Base-by-base conservation (phyloP, 1,284 basidiomycete species). In the Ustilago curta region DNA sequence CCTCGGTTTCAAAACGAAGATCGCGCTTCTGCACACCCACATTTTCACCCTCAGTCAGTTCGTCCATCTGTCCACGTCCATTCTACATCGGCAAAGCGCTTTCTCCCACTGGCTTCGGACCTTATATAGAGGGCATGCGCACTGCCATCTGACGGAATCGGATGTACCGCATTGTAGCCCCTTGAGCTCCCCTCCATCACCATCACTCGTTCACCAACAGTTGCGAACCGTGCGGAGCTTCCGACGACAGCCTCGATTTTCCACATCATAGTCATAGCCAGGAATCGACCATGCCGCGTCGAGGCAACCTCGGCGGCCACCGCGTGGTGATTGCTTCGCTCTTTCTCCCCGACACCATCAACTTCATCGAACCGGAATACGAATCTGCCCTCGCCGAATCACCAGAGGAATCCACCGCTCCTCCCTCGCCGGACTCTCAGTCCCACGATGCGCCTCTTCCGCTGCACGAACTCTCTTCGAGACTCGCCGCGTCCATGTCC, bases 281-380 rank as follows among this genome's bases (percentile, higher is more conserved):
- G n/a, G 12, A 37, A 18, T 40, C 23, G 18, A 35, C 47, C n/a
- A 75, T 76, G 73, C 73, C 73, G 27, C 64, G 69, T n/a, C 62
- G 73, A 57, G 69, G 73, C 31, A 67, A 72, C 23, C 59, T 76
- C 29, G 73, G 73, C 47, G 73, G 78, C 40, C 76, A 78, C 62
- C 80, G 82, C 44, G 77, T 83, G 49, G 76, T 83, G 47, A 80
- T 83, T 59, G 82, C 78, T 23, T 78, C 81, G 51, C 81, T 82
- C 61, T 78, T 75, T 44, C 59, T 83, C 11, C 82, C 82, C 5
- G 72, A 79, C 44, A 83, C 82, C 23, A 58, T 82, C 18, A 61
- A 75, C 8, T 82, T 83, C 29, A 27, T 49, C 23, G 67, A 68
- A 25, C 59, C 71, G 14, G 76, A 77, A 39, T 59, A 48, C 51